Evolutionary conservation across 768 basidiomycete genomes (phyloP).

Genomic region (Amanita jacksonii): DNA sequence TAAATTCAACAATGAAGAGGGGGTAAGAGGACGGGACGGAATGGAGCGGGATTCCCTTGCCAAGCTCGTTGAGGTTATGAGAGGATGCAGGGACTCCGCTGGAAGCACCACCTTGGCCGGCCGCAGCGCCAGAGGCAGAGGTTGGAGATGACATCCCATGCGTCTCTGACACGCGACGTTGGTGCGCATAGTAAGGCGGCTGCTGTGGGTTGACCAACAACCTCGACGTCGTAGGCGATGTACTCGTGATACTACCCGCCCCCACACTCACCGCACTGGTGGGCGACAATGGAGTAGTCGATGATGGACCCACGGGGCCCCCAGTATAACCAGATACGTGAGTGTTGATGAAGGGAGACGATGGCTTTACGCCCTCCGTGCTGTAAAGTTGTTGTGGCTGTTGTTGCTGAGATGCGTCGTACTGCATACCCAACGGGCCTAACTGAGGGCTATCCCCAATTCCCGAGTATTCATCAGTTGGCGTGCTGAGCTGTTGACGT

Average conservation of each 20-base stretch:
- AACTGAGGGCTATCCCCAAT: conserved; percentile 1
- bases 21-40: conserved; percentile 77
- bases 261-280: conserved; percentile 4
- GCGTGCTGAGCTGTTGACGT: conserved; percentile 11
- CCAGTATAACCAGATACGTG: conserved; percentile 29
- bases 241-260: conserved; percentile 12
- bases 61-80: conserved; percentile 48
- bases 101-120: background rate
- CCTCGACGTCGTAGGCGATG: conserved; percentile 39
- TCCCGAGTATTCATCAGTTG: conserved; percentile 3
- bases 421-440: conserved; percentile 6
- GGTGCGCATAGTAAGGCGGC: conserved; percentile 33
- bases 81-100: background rate
- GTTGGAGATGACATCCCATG: conserved; percentile 11
- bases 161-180: conserved; percentile 31
- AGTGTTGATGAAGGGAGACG: conserved; percentile 27
- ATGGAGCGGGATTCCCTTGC: conserved; percentile 83
- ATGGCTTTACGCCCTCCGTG: conserved; percentile 8
- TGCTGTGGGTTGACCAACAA: conserved; percentile 34
- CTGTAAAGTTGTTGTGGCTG: conserved; percentile 13
- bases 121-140: conserved; percentile 14
- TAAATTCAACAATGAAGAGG: conserved; percentile 97
- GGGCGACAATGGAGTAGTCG: conserved; percentile 5
- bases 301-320: background rate
- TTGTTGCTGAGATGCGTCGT: conserved; percentile 10